phyloP scores from a whole-genome alignment of 2,329 filamentous ascomycete genomes.

The Curvularia lunata region DNA sequence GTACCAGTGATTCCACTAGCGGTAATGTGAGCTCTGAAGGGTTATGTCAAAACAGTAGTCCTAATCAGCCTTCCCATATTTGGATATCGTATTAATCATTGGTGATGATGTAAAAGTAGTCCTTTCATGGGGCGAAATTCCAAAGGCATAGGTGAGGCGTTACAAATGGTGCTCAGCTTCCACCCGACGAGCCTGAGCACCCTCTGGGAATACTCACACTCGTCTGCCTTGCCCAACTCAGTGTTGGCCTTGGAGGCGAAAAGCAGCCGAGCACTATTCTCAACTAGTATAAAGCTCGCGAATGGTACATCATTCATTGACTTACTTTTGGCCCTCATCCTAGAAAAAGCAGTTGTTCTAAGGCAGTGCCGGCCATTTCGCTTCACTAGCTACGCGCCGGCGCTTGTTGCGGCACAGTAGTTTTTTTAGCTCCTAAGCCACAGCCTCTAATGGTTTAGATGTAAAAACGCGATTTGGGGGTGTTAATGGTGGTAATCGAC shows the following conservation, averaged over 20 bases:
- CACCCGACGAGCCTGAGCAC: background rate
- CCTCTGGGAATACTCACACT: background rate
- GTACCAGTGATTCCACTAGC: background rate
- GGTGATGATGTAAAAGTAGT: background rate
- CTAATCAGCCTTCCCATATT: constrained; percentile 2
- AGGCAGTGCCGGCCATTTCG: constrained; percentile 16
- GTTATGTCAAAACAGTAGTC: constrained; percentile 2
- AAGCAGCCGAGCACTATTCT: constrained; percentile 7
- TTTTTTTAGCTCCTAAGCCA: constrained; percentile 8
- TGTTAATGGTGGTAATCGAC: constrained; percentile 3
- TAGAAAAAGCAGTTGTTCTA: constrained; percentile 11
- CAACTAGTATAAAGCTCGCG: constrained; percentile 4
- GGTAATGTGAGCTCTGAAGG: background rate
- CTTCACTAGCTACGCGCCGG: constrained; percentile 15
- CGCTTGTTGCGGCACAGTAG: constrained; percentile 14
- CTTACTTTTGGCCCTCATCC: constrained; percentile 18
- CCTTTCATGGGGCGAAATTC: background rate
- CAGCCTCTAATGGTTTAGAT: constrained; percentile 3
- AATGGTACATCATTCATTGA: constrained; percentile 1
- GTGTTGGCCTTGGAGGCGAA: constrained; percentile 3
- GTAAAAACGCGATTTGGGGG: constrained; percentile 3
- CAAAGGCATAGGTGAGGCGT: constrained; percentile 4
- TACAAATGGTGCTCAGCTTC: background rate
- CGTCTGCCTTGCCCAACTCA: constrained; percentile 10
- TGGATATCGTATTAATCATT: constrained; percentile 7